A percentile compares a stretch with the other conserved stretches of the same genome.
Conservation (phyloP, 140 eudicot genomes). For the Senecio squalidus region DNA sequence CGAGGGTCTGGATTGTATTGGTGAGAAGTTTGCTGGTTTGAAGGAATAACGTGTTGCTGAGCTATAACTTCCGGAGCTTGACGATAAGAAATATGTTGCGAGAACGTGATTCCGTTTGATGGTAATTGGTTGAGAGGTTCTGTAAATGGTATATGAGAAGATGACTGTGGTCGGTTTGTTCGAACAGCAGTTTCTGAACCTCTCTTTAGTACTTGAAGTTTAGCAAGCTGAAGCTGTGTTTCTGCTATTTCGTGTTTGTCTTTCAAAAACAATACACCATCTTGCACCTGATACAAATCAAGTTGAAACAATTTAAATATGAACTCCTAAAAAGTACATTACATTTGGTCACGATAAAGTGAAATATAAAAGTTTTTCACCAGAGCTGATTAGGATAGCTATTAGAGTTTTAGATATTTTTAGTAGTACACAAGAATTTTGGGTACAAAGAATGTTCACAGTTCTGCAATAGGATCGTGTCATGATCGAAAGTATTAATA, state of each 20-base stretch:
- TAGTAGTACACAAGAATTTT: too few relatives aligned
- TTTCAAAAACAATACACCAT: slow-evolving; percentile 32
- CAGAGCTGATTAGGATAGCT: background rate
- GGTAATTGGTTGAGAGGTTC: slow-evolving; percentile 2
- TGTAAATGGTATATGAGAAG: background rate
- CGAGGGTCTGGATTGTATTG: slow-evolving; percentile 3
- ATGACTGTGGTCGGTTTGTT: slow-evolving; percentile 14
- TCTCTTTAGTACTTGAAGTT: slow-evolving; percentile 22
- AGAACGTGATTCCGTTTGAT: slow-evolving; percentile 2
- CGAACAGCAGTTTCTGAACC: background rate
- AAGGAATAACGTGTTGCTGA: slow-evolving; percentile 20
- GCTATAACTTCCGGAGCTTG: slow-evolving; percentile 12
- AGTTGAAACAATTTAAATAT: background rate
- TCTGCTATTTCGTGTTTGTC: slow-evolving; percentile 43
- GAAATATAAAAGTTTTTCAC: background rate
- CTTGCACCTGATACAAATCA: slow-evolving; percentile 34
- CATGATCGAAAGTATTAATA: background rate
- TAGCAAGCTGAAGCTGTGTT: slow-evolving; percentile 31
- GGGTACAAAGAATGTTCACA: too few relatives aligned
- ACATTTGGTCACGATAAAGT: background rate
- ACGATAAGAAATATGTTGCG: slow-evolving; percentile 13
- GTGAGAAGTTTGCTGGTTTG: slow-evolving; percentile 7
- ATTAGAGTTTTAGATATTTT: background rate
- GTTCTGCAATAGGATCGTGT: too few relatives aligned
- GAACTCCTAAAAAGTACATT: background rate